Evolutionary conservation across 768 basidiomycete genomes (phyloP).

Genomic region (Omphalotus guepiniiformis): DNA sequence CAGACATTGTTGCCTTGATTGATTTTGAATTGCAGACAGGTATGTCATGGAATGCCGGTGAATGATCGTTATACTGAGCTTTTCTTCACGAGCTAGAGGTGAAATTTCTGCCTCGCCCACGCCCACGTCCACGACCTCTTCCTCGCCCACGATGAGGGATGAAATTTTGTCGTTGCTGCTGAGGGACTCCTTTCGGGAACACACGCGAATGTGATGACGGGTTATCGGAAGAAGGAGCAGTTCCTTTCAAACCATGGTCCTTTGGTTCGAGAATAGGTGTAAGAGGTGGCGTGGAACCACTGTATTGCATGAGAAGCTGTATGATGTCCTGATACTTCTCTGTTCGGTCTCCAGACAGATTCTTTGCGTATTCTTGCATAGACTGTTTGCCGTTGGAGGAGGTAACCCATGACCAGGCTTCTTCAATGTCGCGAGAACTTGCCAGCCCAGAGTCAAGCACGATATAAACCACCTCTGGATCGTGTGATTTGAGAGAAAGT

Average conservation of each 20-base stretch:
- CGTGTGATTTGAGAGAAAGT: conserved; percentile 54
- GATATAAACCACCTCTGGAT: conserved; percentile 63
- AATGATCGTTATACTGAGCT: neutral
- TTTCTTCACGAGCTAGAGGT: conserved; percentile 15
- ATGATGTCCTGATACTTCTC: conserved; percentile 46
- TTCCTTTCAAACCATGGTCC: conserved; percentile 9
- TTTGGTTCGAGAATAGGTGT: conserved; percentile 19
- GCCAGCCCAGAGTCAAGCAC: conserved; percentile 58
- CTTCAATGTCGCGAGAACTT: conserved; percentile 41
- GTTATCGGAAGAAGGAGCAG: neutral
- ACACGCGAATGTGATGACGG: neutral
- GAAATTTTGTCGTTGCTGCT: neutral
- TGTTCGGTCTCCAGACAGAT: conserved; percentile 17
- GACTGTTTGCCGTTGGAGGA: conserved; percentile 27
- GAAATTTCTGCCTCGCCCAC: conserved; percentile 29
- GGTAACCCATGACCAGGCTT: conserved; percentile 47
- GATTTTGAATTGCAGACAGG: neutral
- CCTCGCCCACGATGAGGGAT: conserved; percentile 29
- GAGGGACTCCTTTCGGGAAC: neutral
- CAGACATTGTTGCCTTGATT: too few species aligned
- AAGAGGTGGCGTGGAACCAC: conserved; percentile 46
- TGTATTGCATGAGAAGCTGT: conserved; percentile 47
- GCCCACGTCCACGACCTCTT: conserved; percentile 33
- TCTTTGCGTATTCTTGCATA: conserved; percentile 18
- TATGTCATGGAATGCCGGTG: neutral